phyloP scores from a whole-genome alignment of 352 stramenopile genomes.

The Pythium coloratum region DNA sequence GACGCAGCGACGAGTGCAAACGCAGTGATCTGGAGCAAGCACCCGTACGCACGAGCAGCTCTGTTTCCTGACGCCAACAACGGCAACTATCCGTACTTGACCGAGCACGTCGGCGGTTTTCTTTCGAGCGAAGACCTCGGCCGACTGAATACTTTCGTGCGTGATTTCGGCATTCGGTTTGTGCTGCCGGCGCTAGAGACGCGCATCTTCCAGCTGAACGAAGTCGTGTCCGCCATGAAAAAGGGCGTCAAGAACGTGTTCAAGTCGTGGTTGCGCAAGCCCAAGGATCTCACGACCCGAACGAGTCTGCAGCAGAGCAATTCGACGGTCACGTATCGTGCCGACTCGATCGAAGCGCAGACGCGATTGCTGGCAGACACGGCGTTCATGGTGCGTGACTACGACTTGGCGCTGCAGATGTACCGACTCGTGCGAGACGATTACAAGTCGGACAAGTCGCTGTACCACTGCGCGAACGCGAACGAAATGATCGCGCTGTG shows the following conservation, averaged over 20 bases:
- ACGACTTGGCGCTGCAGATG: constrained; percentile 88
- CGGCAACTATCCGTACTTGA: constrained; percentile 35
- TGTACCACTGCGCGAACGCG: constrained; percentile 77
- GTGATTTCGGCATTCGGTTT: constrained; percentile 74
- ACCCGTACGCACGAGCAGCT: constrained; percentile 63
- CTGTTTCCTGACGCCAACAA: constrained; percentile 40
- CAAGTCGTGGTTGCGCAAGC: constrained; percentile 91
- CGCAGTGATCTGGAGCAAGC: constrained; percentile 40
- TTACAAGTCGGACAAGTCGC: constrained; percentile 89
- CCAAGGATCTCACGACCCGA: constrained; percentile 60
- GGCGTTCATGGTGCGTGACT: constrained; percentile 89
- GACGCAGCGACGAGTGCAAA: constrained; percentile 34
- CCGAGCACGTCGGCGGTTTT: constrained; percentile 37
- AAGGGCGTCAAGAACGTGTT: constrained; percentile 93
- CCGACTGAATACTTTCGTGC: constrained; percentile 68
- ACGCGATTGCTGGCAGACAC: constrained; percentile 88
- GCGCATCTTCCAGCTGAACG: constrained; percentile 85
- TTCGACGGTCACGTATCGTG: constrained; percentile 55
- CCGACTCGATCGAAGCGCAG: constrained; percentile 88
- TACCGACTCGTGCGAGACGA: constrained; percentile 90
- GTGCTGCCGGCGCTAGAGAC: constrained; percentile 80
- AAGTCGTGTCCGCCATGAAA: constrained; percentile 87
- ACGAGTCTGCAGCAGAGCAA: constrained; percentile 19
- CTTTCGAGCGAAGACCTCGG: constrained; percentile 72
- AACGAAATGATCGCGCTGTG: constrained; percentile 91